Percentiles rank a stretch among this genome's conserved stretches.
Conservation (phyloP, 2,329 filamentous ascomycete genomes). For the Fusarium solani-melongenae region DNA sequence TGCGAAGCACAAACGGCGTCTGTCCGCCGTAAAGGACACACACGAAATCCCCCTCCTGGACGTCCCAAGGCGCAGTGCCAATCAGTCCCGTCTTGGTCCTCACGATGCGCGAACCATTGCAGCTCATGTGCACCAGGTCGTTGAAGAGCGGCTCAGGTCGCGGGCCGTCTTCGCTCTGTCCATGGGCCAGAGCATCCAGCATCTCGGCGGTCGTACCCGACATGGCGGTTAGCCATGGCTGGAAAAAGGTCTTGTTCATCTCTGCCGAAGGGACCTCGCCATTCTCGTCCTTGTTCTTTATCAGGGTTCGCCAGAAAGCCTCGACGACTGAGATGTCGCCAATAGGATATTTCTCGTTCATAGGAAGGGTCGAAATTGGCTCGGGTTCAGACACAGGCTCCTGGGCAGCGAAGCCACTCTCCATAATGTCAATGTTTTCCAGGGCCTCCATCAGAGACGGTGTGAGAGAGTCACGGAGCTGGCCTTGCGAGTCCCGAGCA, state of each 20-base stretch:
- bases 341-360: conserved; percentile 3
- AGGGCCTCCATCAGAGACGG: conserved; percentile 7
- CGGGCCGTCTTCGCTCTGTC: background rate
- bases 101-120: conserved; percentile 8
- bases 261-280: background rate
- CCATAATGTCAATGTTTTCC: background rate
- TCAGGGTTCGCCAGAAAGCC: conserved; percentile 8
- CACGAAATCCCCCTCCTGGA: background rate
- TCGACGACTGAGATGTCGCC: conserved; percentile 2
- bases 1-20: conserved; percentile 7
- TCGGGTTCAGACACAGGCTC: background rate
- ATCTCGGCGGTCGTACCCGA: conserved; percentile 1
- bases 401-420: background rate
- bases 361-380: background rate
- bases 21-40: conserved; percentile 6
- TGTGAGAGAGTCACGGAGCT: conserved; percentile 2
- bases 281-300: conserved; percentile 11
- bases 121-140: conserved; percentile 9
- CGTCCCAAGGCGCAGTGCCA: conserved; percentile 3
- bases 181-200: conserved; percentile 5
- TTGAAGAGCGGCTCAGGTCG: conserved; percentile 14
- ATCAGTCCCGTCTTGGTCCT: conserved; percentile 4
- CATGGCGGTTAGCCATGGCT: conserved; percentile 3
- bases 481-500: background rate
- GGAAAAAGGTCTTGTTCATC: conserved; percentile 4